Percentiles rank a stretch among this genome's conserved stretches.
phyloP scores from a whole-genome alignment of 2,329 filamentous ascomycete species.

The Aspergillus hortae region DNA sequence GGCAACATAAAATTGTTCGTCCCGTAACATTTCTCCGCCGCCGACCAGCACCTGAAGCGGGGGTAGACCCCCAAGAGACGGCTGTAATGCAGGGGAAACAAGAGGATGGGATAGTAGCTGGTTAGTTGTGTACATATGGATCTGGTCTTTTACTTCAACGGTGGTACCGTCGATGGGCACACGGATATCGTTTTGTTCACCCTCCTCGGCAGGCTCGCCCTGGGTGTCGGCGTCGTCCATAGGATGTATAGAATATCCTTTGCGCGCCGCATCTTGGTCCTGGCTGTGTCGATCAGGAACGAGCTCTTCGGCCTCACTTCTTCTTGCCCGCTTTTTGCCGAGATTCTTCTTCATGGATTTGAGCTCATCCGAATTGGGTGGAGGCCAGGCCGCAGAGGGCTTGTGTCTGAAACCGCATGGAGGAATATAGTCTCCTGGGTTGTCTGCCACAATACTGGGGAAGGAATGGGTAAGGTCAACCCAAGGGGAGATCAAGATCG shows the following conservation, averaged over 20 bases:
- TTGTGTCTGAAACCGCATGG: conserved; percentile 83
- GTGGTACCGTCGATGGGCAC: conserved; percentile 68
- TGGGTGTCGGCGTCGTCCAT: neutral
- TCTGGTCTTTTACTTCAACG: conserved; percentile 80
- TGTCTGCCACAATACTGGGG: conserved; percentile 74
- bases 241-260: conserved; percentile 25
- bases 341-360: conserved; percentile 45
- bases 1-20: conserved; percentile 92
- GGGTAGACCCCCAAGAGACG: conserved; percentile 83
- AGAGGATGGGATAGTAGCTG: conserved; percentile 79
- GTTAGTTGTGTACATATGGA: conserved; percentile 85
- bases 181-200: conserved; percentile 47
- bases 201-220: neutral
- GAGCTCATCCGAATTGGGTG: conserved; percentile 75
- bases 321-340: conserved; percentile 39
- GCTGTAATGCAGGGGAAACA: conserved; percentile 83
- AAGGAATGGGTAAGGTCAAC: conserved; percentile 95
- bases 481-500: conserved; percentile 90
- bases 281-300: conserved; percentile 15
- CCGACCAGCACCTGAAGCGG: conserved; percentile 83
- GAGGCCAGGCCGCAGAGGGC: conserved; percentile 88
- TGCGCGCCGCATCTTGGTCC: conserved; percentile 30
- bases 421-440: conserved; percentile 82
- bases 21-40: conserved; percentile 81
- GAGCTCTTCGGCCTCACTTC: conserved; percentile 18